Percentiles rank a stretch among this genome's conserved stretches.
These are phyloP conservation scores for Suillus occidentalis DNA, from an alignment of 768 basidiomycete species.

Conservation along the genomic window DNA sequence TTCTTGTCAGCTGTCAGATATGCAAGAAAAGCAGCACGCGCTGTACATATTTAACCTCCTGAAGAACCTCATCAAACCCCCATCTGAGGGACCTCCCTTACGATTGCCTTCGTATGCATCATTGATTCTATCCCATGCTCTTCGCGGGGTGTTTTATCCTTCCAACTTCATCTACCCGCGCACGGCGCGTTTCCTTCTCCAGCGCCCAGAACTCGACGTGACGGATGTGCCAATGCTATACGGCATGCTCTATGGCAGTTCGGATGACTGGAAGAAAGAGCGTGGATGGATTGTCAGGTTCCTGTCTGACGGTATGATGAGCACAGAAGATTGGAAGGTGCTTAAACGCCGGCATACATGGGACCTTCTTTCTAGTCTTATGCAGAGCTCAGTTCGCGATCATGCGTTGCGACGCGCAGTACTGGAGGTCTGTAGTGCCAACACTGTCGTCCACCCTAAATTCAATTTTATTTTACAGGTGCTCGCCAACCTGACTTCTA, in stretches of 20 bases:
- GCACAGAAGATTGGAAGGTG: constrained; percentile 77
- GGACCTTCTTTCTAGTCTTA: constrained; percentile 83
- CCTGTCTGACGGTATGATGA: constrained; percentile 76
- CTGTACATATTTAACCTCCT: constrained; percentile 66
- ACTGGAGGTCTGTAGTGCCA: constrained; percentile 56
- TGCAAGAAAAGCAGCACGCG: constrained; percentile 79
- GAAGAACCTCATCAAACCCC: constrained; percentile 54
- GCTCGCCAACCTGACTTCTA: constrained; percentile 71
- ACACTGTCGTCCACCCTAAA: background rate
- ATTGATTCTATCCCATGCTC: constrained; percentile 79
- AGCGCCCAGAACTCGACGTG: constrained; percentile 78
- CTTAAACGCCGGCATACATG: constrained; percentile 82
- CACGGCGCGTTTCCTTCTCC: constrained; percentile 85
- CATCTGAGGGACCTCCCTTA: constrained; percentile 36
- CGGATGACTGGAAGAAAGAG: constrained; percentile 83
- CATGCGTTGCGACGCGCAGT: constrained; percentile 52
- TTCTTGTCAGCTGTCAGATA: constrained; percentile 49
- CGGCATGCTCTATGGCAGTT: constrained; percentile 77
- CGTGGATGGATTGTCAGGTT: constrained; percentile 87
- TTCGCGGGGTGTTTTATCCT: constrained; percentile 83
- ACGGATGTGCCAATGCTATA: constrained; percentile 91
- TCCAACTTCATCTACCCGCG: constrained; percentile 86
- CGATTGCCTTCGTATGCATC: constrained; percentile 79
- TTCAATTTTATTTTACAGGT: constrained; percentile 45
- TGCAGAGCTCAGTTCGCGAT: constrained; percentile 64